Percentiles rank a stretch among this genome's conserved stretches.
Evolutionary conservation across 306 rosid species (phyloP).

Genomic region (Castanospermum australe): DNA sequence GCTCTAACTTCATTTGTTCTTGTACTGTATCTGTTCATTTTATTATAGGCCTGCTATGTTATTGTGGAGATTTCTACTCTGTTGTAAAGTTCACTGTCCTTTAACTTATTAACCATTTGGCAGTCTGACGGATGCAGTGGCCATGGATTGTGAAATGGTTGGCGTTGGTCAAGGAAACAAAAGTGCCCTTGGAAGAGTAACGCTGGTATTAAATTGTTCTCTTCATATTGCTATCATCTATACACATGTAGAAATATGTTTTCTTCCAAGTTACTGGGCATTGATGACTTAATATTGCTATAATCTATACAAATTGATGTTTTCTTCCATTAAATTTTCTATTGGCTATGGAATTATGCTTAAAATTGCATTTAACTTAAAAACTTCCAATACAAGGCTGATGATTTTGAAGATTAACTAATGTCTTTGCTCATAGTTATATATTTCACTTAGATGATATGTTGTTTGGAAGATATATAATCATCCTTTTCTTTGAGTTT

Average conservation of each 20-base stretch:
- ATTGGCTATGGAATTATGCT: background rate
- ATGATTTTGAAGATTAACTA: background rate
- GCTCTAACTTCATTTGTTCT: background rate
- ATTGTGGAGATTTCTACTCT: background rate
- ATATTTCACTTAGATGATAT: background rate
- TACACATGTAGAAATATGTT: background rate
- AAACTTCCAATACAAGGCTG: background rate
- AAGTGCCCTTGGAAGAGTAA: conserved; percentile 92
- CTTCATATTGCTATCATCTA: conserved; percentile 8
- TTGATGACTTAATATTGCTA: conserved; percentile 2
- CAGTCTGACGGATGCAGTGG: conserved; percentile 88
- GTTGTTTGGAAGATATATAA: background rate
- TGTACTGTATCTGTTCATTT: background rate
- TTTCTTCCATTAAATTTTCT: background rate
- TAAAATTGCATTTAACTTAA: background rate
- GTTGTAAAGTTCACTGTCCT: background rate
- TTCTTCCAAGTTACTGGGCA: background rate
- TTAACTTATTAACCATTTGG: conserved; percentile 46
- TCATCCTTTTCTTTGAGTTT: background rate
- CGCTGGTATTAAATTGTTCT: conserved; percentile 61
- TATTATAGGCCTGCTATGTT: background rate
- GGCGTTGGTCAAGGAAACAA: conserved; percentile 89
- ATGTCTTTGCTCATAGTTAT: background rate
- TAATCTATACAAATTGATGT: no score
- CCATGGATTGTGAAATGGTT: conserved; percentile 98